Evolutionary conservation across 495 filamentous ascomycete genomes (phyloP).

Genomic region (Geopyxis carbonaria): DNA sequence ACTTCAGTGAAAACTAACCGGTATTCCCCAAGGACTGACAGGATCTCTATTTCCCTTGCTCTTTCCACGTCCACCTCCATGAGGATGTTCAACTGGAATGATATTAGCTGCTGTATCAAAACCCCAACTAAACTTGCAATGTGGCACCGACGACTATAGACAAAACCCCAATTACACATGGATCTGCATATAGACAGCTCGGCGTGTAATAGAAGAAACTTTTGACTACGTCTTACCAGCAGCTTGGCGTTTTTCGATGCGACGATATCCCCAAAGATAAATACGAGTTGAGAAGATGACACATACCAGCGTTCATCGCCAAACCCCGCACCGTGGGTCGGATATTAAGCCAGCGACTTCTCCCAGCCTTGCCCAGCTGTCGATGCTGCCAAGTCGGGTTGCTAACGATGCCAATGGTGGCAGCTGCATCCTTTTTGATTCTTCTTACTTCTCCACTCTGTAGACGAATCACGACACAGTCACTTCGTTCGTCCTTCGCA

Average conservation of each 20-base stretch:
- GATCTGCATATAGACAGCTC: no score
- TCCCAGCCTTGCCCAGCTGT: slow-evolving; percentile 86
- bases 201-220: no score
- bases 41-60: slow-evolving; percentile 94
- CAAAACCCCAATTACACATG: no score
- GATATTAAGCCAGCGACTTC: slow-evolving; percentile 81
- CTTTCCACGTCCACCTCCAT: slow-evolving; percentile 96
- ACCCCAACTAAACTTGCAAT: no score
- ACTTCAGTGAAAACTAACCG: no score
- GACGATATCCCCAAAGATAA: no score
- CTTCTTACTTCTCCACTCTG: slow-evolving; percentile 83
- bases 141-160: no score
- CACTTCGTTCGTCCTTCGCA: slow-evolving; percentile 59
- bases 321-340: slow-evolving; percentile 87
- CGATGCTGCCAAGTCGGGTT: slow-evolving; percentile 79
- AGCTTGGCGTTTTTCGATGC: no score
- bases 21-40: slow-evolving; percentile 87
- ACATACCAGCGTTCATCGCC: slow-evolving; percentile 79
- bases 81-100: slow-evolving; percentile 78
- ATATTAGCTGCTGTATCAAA: background rate
- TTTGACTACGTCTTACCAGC: no score
- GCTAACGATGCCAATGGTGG: slow-evolving; percentile 81
- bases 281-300: no score
- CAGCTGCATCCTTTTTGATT: slow-evolving; percentile 79
- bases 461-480: slow-evolving; percentile 61